Conservation (phyloP, 2,329 filamentous ascomycete genomes). For the Alternaria hordeiaustralica region DNA sequence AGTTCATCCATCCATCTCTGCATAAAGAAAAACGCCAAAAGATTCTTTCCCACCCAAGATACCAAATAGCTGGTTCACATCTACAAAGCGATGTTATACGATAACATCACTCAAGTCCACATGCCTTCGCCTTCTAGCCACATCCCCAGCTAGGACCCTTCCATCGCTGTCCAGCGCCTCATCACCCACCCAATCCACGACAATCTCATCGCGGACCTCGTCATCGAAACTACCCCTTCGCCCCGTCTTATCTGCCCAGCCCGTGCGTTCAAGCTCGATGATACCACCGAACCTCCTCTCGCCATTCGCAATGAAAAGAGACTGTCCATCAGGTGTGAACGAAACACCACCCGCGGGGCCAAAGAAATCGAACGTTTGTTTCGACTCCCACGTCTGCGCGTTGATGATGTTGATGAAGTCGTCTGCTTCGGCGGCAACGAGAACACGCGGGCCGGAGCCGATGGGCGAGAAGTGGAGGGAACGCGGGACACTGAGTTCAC, state of each 20-base stretch:
- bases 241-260: constrained; percentile 31
- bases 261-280: constrained; percentile 63
- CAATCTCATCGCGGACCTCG: constrained; percentile 11
- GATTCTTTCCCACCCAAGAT: background rate
- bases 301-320: constrained; percentile 71
- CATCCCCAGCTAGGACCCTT: constrained; percentile 12
- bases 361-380: constrained; percentile 76
- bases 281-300: constrained; percentile 72
- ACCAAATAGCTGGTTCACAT: constrained; percentile 19
- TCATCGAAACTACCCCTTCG: constrained; percentile 4
- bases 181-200: constrained; percentile 36
- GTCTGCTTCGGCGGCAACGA: constrained; percentile 77
- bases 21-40: background rate
- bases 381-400: constrained; percentile 66
- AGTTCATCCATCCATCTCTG: background rate
- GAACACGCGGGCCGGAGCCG: constrained; percentile 69
- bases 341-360: constrained; percentile 74
- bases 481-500: constrained; percentile 72
- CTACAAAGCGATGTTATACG: constrained; percentile 40
- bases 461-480: constrained; percentile 74
- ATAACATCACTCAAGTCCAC: constrained; percentile 34
- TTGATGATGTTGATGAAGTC: constrained; percentile 76
- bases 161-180: constrained; percentile 20
- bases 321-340: constrained; percentile 70
- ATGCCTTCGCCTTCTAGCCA: constrained; percentile 30